phyloP scores from a whole-genome alignment of 176 grass and related monocot species.

The Musa beccarii region DNA sequence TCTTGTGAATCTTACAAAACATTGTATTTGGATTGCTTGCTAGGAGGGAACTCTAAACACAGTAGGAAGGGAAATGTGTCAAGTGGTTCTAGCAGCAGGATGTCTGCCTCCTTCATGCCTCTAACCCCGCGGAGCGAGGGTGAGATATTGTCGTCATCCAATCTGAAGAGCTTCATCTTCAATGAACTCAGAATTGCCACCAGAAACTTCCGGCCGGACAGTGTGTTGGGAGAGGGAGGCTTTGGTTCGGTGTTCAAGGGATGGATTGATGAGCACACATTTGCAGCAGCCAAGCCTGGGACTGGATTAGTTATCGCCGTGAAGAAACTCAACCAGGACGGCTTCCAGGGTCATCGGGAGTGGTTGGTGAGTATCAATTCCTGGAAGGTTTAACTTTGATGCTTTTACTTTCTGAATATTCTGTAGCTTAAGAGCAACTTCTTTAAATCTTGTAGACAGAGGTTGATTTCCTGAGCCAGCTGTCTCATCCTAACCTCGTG shows the following conservation, averaged over 20 bases:
- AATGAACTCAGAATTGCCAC: conserved; percentile 46
- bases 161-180: conserved; percentile 64
- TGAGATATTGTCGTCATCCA: conserved; percentile 52
- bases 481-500: conserved; percentile 51
- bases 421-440: background rate
- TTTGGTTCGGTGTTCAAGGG: no score
- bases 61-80: conserved; percentile 21
- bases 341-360: conserved; percentile 67
- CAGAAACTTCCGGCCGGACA: conserved; percentile 69
- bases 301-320: conserved; percentile 72
- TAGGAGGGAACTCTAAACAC: conserved; percentile 20
- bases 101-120: conserved; percentile 31
- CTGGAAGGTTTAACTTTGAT: background rate
- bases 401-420: background rate
- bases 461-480: conserved; percentile 55
- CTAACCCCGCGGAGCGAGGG: conserved; percentile 45
- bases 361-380: conserved; percentile 50
- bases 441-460: conserved; percentile 40
- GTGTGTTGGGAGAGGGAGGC: conserved; percentile 10
- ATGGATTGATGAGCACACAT: conserved; percentile 16
- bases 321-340: conserved; percentile 9
- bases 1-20: background rate
- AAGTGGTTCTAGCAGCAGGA: conserved; percentile 39
- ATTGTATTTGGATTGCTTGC: conserved; percentile 5
- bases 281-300: conserved; percentile 38